phyloP scores from a whole-genome alignment of 2,329 filamentous ascomycete genomes.

The Camptophora hylomeconis region DNA sequence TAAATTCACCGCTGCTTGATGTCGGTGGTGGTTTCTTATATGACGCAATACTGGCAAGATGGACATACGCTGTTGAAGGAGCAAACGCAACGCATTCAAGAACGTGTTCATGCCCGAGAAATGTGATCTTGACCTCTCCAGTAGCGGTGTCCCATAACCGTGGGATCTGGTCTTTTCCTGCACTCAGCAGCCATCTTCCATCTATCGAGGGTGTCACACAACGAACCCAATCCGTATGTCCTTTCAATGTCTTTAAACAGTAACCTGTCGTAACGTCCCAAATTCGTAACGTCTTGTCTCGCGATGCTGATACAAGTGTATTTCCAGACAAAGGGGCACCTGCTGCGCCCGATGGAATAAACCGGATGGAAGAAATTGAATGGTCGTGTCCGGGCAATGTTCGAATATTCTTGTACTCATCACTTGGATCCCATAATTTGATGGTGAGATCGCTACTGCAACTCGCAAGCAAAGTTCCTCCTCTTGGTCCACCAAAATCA shows the following conservation, averaged over 20 bases:
- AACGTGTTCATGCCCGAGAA: conserved; percentile 76
- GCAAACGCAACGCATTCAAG: conserved; percentile 81
- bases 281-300: conserved; percentile 73
- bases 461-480: conserved; percentile 65
- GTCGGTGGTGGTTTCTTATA: conserved; percentile 68
- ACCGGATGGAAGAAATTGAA: conserved; percentile 76
- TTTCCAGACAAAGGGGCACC: conserved; percentile 71
- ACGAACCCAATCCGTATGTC: conserved; percentile 83
- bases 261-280: conserved; percentile 93
- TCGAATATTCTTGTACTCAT: conserved; percentile 90
- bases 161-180: conserved; percentile 68
- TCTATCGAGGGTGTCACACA: conserved; percentile 73
- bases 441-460: conserved; percentile 86
- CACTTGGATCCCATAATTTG: conserved; percentile 84
- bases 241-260: conserved; percentile 77
- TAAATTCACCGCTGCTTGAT: conserved; percentile 67
- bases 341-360: conserved; percentile 70
- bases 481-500: conserved; percentile 76
- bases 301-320: conserved; percentile 70
- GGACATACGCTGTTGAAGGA: conserved; percentile 62
- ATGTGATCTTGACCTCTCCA: conserved; percentile 62
- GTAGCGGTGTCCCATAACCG: conserved; percentile 74
- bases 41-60: conserved; percentile 65
- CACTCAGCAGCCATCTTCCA: conserved; percentile 69
- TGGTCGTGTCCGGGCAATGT: conserved; percentile 87